These are phyloP conservation scores for Hyphodiscus sp. DNA, from an alignment of 2,329 filamentous ascomycete genomes.

Conservation along the genomic window DNA sequence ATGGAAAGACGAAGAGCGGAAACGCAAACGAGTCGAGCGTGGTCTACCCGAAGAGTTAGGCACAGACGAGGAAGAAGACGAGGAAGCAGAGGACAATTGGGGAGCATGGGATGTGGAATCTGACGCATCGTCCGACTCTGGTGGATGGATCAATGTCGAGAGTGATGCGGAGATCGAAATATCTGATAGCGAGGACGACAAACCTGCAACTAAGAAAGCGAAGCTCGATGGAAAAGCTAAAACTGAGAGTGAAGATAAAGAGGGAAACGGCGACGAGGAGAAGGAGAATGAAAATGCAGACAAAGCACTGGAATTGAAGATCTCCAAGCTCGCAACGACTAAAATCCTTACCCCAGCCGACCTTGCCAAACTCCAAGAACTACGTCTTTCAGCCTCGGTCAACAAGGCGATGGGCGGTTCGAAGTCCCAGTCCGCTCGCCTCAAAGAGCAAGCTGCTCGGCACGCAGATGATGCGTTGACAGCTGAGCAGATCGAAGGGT, in stretches of 20 bases:
- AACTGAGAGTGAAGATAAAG: conserved; percentile 30
- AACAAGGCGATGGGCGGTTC: conserved; percentile 52
- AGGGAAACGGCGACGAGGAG: conserved; percentile 35
- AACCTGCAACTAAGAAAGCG: conserved; percentile 58
- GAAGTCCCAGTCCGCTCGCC: conserved; percentile 32
- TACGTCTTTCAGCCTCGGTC: conserved; percentile 67
- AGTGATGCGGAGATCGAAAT: conserved; percentile 75
- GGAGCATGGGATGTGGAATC: conserved; percentile 32
- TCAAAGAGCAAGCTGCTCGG: conserved; percentile 42
- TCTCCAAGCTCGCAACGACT: conserved; percentile 79
- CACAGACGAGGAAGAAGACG: conserved; percentile 53
- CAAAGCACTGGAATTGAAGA: conserved; percentile 33
- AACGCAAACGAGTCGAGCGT: conserved; percentile 62
- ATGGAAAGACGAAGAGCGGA: conserved; percentile 88
- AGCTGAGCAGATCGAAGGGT: conserved; percentile 84
- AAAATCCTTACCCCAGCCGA: conserved; percentile 93
- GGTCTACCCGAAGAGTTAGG: conserved; percentile 57
- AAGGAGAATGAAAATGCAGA: conserved; percentile 40
- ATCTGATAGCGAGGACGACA: conserved; percentile 69
- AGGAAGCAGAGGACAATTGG: conserved; percentile 22
- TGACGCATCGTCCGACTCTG: conserved; percentile 56
- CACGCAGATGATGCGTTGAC: conserved; percentile 86
- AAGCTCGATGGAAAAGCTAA: conserved; percentile 36
- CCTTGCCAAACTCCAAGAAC: conserved; percentile 86
- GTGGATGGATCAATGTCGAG: conserved; percentile 88